A percentile compares a stretch with the other conserved stretches of the same genome.
These are phyloP conservation scores for Cucumis melo DNA, from an alignment of 306 rosid species.

Conservation along the genomic window DNA sequence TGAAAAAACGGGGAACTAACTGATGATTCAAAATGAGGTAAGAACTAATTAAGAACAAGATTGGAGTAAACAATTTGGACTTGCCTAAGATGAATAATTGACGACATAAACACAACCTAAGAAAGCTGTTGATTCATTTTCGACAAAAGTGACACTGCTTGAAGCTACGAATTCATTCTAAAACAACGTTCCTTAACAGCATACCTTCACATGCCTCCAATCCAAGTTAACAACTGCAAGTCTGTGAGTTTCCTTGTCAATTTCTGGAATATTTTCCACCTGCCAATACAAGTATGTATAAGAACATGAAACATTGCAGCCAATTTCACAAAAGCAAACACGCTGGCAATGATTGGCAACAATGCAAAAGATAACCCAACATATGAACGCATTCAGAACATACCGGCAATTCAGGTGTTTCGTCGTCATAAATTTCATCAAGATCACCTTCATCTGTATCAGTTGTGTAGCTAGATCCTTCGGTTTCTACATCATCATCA, in stretches of 20 bases:
- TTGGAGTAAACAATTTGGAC: neutral
- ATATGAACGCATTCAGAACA: neutral
- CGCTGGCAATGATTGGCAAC: neutral
- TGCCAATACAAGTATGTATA: conserved; percentile 3
- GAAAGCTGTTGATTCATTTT: neutral
- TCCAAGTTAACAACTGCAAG: conserved; percentile 88
- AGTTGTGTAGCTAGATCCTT: conserved; percentile 13
- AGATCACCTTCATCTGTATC: conserved; percentile 32
- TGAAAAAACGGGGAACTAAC: neutral
- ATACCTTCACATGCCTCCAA: conserved; percentile 76
- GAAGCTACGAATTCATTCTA: neutral
- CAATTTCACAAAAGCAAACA: neutral
- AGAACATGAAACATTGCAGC: neutral
- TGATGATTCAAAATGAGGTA: neutral
- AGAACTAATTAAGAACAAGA: neutral
- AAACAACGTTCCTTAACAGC: neutral
- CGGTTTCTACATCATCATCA: conserved; percentile 8
- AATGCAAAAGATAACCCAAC: neutral
- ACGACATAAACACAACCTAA: neutral
- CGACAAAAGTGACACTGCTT: neutral
- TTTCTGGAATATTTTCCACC: conserved; percentile 41
- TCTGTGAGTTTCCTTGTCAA: conserved; percentile 56
- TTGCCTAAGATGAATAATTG: neutral
- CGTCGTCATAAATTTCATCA: conserved; percentile 21
- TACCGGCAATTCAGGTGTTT: conserved; percentile 32